phyloP scores from a whole-genome alignment of 108 stramenopile genomes.

The Skeletonema grethae region DNA sequence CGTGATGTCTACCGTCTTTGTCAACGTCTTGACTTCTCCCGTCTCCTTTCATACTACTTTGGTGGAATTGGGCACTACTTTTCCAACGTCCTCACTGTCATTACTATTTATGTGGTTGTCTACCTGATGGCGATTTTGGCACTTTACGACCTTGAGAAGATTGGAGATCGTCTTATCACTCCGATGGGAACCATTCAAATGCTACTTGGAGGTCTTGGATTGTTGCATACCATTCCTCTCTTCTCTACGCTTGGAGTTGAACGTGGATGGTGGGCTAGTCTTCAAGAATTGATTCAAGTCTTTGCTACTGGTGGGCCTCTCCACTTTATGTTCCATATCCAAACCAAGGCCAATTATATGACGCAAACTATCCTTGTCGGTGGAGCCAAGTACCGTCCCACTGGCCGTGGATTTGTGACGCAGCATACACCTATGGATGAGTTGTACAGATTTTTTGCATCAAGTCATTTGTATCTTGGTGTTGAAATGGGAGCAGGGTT shows the following conservation, averaged over 20 bases:
- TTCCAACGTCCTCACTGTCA: conserved; percentile 91
- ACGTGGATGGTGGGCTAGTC: conserved; percentile 88
- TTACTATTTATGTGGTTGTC: conserved; percentile 93
- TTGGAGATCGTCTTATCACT: conserved; percentile 91
- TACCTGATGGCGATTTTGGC: conserved; percentile 93
- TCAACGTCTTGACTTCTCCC: conserved; percentile 95
- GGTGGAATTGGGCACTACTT: conserved; percentile 99
- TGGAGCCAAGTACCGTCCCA: conserved; percentile 97
- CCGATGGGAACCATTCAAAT: conserved; percentile 96
- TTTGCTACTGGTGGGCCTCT: conserved; percentile 97
- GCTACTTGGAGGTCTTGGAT: conserved; percentile 90
- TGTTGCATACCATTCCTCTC: conserved; percentile 96
- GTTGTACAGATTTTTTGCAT: conserved; percentile 96
- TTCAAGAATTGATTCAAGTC: conserved; percentile 87
- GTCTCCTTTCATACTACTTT: conserved; percentile 96
- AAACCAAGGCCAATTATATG: conserved; percentile 97
- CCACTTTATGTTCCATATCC: conserved; percentile 99
- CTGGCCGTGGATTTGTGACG: conserved; percentile 98
- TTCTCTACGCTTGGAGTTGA: conserved; percentile 97
- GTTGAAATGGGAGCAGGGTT: conserved; percentile 93
- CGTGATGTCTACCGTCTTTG: conserved; percentile 96
- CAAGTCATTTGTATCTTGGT: conserved; percentile 96
- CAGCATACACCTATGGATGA: conserved; percentile 96
- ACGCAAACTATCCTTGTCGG: conserved; percentile 97
- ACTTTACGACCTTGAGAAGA: conserved; percentile 89